Evolutionary conservation across 1,284 basidiomycete species (phyloP).

Genomic region (Retiboletus fuscus): DNA sequence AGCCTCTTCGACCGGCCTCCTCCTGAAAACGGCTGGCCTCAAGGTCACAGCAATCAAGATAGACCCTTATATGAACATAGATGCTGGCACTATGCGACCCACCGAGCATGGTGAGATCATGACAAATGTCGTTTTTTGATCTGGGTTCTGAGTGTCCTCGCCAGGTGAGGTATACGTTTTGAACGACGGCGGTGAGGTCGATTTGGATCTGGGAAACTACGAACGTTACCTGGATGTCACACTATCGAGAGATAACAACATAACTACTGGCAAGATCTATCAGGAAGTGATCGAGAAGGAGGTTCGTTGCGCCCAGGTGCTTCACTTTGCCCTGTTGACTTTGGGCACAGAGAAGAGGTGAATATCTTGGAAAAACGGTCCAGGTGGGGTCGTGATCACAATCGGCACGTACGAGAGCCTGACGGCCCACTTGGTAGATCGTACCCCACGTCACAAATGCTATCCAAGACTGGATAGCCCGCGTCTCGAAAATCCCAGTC

Average conservation of each 20-base stretch:
- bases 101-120: slow-evolving; percentile 90
- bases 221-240: slow-evolving; percentile 98
- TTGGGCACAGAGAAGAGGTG: slow-evolving; percentile 81
- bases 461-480: slow-evolving; percentile 99
- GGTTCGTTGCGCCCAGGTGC: slow-evolving; percentile 62
- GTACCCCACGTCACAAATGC: slow-evolving; percentile 97
- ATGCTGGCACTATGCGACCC: slow-evolving; percentile 99
- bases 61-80: slow-evolving; percentile 99
- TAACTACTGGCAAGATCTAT: slow-evolving; percentile 99
- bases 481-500: slow-evolving; percentile 92
- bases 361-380: slow-evolving; percentile 98
- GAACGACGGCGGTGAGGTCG: slow-evolving; percentile 98
- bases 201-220: slow-evolving; percentile 98
- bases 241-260: slow-evolving; percentile 94
- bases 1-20: slow-evolving; percentile 97
- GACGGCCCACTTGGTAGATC: slow-evolving; percentile 67
- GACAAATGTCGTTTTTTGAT: slow-evolving; percentile 19
- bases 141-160: slow-evolving; percentile 33
- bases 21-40: slow-evolving; percentile 94
- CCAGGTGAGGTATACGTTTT: slow-evolving; percentile 97
- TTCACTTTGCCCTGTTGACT: slow-evolving; percentile 36
- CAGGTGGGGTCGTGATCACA: slow-evolving; percentile 61
- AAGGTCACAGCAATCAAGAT: slow-evolving; percentile 99
- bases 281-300: slow-evolving; percentile 97
- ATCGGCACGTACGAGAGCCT: slow-evolving; percentile 9